A percentile compares a stretch with the other conserved stretches of the same genome.
Evolutionary conservation across 805 yeast species (phyloP).

Genomic region (Hanseniaspora pseudoguilliermondii): DNA sequence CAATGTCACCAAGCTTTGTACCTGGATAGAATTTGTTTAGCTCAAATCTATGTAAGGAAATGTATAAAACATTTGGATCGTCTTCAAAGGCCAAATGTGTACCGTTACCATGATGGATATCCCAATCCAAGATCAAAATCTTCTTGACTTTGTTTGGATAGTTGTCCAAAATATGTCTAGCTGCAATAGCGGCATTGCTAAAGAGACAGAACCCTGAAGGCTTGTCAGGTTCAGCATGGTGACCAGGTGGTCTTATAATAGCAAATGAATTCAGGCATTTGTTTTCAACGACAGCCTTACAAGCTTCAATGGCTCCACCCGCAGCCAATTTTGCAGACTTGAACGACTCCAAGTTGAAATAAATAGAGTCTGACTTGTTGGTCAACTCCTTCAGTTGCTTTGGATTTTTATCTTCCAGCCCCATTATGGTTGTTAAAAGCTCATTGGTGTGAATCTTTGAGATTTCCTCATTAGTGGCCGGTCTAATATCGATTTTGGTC

Average conservation of each 20-base stretch:
- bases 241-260: slow-evolving; percentile 97
- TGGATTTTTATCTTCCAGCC: slow-evolving; percentile 64
- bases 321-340: slow-evolving; percentile 82
- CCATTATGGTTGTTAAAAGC: slow-evolving; percentile 62
- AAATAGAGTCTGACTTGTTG: slow-evolving; percentile 86
- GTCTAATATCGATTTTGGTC: slow-evolving; percentile 82
- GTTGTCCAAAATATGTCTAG: slow-evolving; percentile 62
- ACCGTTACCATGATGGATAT: slow-evolving; percentile 97
- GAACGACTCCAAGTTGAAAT: slow-evolving; percentile 81
- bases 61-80: slow-evolving; percentile 81
- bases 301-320: slow-evolving; percentile 95
- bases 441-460: slow-evolving; percentile 71
- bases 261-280: slow-evolving; percentile 84
- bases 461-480: slow-evolving; percentile 78
- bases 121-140: slow-evolving; percentile 90
- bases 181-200: slow-evolving; percentile 94
- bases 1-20: slow-evolving; percentile 68
- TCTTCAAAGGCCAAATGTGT: slow-evolving; percentile 84
- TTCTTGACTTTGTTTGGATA: slow-evolving; percentile 82
- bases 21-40: slow-evolving; percentile 91
- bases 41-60: slow-evolving; percentile 86
- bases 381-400: slow-evolving; percentile 70
- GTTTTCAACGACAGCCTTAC: slow-evolving; percentile 89
- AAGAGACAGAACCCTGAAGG: slow-evolving; percentile 97
- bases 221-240: slow-evolving; percentile 94